These are phyloP conservation scores for Lactarius akahatsu DNA, from an alignment of 768 basidiomycete species.

Conservation along the genomic window DNA sequence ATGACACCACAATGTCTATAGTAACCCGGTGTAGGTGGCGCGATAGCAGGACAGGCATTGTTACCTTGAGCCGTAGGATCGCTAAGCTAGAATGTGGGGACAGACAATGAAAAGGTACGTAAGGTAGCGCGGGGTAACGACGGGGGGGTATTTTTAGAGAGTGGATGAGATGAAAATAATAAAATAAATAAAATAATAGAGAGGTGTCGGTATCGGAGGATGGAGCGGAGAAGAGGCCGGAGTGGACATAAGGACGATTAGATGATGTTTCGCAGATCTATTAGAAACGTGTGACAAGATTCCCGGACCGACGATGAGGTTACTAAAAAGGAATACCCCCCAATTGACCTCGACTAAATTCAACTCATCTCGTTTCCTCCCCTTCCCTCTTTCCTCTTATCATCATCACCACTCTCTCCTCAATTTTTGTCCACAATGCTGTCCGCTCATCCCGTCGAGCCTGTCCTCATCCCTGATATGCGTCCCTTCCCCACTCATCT, in stretches of 20 bases:
- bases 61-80: background rate
- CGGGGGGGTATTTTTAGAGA: background rate
- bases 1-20: no score
- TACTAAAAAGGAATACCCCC: background rate
- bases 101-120: no score
- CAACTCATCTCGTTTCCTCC: conserved; percentile 1
- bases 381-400: conserved; percentile 14
- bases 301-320: background rate
- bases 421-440: conserved; percentile 1
- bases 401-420: conserved; percentile 1
- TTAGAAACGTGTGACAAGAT: background rate
- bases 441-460: conserved; percentile 3
- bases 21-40: background rate
- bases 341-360: background rate
- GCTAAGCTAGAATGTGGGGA: background rate
- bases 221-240: background rate
- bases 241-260: conserved; percentile 4
- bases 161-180: background rate
- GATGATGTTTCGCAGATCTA: background rate
- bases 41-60: background rate
- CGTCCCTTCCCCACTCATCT: conserved; percentile 39
- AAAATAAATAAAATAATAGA: background rate
- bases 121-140: background rate
- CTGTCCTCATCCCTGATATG: conserved; percentile 38
- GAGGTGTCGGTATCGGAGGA: background rate